Evolutionary conservation across 306 rosid genomes (phyloP).

Genomic region (Urtica urens): DNA sequence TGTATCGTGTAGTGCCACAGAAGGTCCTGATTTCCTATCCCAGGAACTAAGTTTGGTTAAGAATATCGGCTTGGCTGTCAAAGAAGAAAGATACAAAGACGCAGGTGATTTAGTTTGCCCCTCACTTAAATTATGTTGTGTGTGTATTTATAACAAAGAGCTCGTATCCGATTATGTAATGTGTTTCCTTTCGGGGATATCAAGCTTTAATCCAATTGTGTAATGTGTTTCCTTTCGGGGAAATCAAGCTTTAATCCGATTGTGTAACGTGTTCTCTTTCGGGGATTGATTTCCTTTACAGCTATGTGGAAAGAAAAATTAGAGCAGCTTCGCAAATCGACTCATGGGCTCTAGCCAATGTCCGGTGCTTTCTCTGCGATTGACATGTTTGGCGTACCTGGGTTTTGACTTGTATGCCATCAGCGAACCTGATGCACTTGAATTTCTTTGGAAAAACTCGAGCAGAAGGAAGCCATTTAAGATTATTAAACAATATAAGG

Average conservation of each 20-base stretch:
- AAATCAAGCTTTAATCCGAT: neutral
- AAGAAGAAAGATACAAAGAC: conserved; percentile 71
- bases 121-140: neutral
- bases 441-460: conserved; percentile 22
- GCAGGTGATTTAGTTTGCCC: conserved; percentile 49
- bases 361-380: conserved; percentile 19
- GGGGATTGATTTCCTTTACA: conserved; percentile 38
- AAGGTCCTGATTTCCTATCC: conserved; percentile 63
- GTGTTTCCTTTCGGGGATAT: neutral
- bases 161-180: conserved; percentile 4
- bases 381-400: neutral
- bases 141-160: neutral
- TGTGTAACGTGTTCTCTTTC: conserved; percentile 9
- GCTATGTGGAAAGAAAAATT: conserved; percentile 83
- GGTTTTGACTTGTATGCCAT: conserved; percentile 9
- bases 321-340: conserved; percentile 50
- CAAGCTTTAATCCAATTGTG: neutral
- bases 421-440: conserved; percentile 22
- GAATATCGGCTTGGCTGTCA: conserved; percentile 57
- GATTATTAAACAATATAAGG: conserved; percentile 12
- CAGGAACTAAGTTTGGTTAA: conserved; percentile 71
- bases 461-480: conserved; percentile 7
- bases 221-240: conserved; percentile 6
- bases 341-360: conserved; percentile 34
- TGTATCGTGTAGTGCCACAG: conserved; percentile 50